Evolutionary conservation across 345 rosid genomes (phyloP).

Genomic region (Eucalyptus polyanthemos): DNA sequence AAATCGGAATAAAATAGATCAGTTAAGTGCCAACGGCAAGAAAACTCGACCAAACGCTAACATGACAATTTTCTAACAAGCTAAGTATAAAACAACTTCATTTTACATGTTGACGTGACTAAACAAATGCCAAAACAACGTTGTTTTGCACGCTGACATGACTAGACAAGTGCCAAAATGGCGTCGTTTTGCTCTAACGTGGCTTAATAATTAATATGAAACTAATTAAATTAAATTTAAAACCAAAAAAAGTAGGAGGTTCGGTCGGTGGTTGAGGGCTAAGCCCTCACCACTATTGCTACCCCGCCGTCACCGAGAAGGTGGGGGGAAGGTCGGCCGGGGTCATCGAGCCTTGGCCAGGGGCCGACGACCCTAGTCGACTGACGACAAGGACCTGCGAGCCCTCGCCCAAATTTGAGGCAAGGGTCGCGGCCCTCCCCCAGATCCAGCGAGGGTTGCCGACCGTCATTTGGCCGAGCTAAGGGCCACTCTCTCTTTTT

Average conservation of each 20-base stretch:
- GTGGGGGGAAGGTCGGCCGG: rapidly evolving
- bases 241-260: too few species aligned
- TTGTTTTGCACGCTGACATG: too few species aligned
- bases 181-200: rapidly evolving
- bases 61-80: rapidly evolving
- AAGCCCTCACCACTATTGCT: rapidly evolving
- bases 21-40: rapidly evolving
- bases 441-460: rapidly evolving
- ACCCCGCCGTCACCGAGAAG: rapidly evolving
- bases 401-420: rapidly evolving
- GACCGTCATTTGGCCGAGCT: rapidly evolving
- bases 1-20: rapidly evolving
- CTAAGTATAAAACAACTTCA: rapidly evolving
- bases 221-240: too few species aligned
- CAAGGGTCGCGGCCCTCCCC: rapidly evolving
- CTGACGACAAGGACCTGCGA: rapidly evolving
- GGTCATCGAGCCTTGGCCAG: rapidly evolving
- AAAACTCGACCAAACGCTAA: rapidly evolving
- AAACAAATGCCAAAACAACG: rapidly evolving
- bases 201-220: too few species aligned
- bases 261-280: too few species aligned
- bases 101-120: rapidly evolving
- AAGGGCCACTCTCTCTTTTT: too few species aligned
- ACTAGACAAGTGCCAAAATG: too few species aligned
- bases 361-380: rapidly evolving